These are phyloP conservation scores for Kandelia obovata DNA, from an alignment of 345 rosid genomes.

Conservation along the genomic window DNA sequence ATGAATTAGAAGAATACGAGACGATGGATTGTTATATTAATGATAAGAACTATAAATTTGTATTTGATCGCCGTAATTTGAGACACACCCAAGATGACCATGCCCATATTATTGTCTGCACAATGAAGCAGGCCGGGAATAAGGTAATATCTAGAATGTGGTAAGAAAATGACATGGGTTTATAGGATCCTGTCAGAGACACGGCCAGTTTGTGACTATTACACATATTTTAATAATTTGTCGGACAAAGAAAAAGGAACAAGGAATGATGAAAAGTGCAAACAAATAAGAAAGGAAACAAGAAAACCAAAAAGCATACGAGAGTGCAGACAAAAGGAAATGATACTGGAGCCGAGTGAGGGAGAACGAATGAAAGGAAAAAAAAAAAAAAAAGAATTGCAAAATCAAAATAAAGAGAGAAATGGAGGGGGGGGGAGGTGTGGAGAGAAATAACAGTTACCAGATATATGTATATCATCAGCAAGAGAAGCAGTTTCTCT, in stretches of 20 bases:
- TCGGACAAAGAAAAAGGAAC: conserved; percentile 38
- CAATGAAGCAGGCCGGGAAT: no score
- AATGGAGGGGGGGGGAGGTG: neutral
- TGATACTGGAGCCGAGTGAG: neutral
- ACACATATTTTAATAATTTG: conserved; percentile 15
- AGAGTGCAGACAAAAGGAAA: conserved; percentile 31
- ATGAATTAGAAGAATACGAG: no score
- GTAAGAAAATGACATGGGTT: conserved; percentile 46
- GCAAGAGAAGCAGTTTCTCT: neutral
- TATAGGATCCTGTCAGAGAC: conserved; percentile 72
- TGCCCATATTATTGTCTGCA: no score
- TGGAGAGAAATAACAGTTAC: neutral
- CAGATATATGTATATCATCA: neutral
- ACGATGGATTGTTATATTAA: no score
- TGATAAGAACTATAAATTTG: no score
- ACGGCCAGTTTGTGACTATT: conserved; percentile 11
- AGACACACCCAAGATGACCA: no score
- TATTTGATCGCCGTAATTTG: no score
- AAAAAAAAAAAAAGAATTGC: neutral
- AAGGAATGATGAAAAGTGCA: conserved; percentile 54
- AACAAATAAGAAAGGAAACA: conserved; percentile 35
- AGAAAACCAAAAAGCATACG: conserved; percentile 22
- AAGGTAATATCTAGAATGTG: neutral
- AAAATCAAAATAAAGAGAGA: neutral
- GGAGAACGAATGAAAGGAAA: neutral